Evolutionary conservation across 768 basidiomycete genomes (phyloP).

Genomic region (Suillus discolor): DNA sequence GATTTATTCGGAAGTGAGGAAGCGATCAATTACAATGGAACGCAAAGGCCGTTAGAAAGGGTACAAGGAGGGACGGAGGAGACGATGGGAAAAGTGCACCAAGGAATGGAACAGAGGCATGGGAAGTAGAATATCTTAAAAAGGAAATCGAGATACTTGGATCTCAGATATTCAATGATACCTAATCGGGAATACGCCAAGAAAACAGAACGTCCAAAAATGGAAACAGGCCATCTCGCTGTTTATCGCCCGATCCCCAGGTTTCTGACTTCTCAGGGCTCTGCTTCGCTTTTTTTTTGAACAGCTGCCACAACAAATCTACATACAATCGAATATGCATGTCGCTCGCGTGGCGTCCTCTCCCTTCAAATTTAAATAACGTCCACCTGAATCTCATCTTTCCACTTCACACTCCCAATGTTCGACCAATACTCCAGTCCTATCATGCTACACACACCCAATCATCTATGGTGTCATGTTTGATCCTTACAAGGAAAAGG

Average conservation of each 20-base stretch:
- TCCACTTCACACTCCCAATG: constrained; percentile 29
- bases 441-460: constrained; percentile 24
- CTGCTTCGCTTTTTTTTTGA: constrained; percentile 21
- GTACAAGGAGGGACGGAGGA: constrained; percentile 17
- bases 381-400: constrained; percentile 17
- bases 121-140: constrained; percentile 1
- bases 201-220: constrained; percentile 13
- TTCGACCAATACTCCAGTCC: constrained; percentile 22
- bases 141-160: constrained; percentile 8
- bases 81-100: constrained; percentile 23
- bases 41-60: constrained; percentile 9
- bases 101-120: constrained; percentile 16
- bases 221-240: constrained; percentile 18
- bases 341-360: constrained; percentile 31
- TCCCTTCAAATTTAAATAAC: constrained; percentile 22
- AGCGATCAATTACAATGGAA: constrained; percentile 7
- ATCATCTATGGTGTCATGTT: constrained; percentile 23
- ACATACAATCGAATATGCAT: constrained; percentile 17
- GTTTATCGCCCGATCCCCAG: constrained; percentile 29
- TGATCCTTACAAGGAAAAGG: constrained; percentile 37
- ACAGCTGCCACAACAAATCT: constrained; percentile 18
- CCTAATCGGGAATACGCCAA: constrained; percentile 8
- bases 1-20: constrained; percentile 11
- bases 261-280: constrained; percentile 18
- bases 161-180: constrained; percentile 11